Evolutionary conservation across 2,329 filamentous ascomycete species (phyloP), one percentile per base, ranked within the genome.

Genomic region (Ophiocordyceps camponoti-floridani): DNA sequence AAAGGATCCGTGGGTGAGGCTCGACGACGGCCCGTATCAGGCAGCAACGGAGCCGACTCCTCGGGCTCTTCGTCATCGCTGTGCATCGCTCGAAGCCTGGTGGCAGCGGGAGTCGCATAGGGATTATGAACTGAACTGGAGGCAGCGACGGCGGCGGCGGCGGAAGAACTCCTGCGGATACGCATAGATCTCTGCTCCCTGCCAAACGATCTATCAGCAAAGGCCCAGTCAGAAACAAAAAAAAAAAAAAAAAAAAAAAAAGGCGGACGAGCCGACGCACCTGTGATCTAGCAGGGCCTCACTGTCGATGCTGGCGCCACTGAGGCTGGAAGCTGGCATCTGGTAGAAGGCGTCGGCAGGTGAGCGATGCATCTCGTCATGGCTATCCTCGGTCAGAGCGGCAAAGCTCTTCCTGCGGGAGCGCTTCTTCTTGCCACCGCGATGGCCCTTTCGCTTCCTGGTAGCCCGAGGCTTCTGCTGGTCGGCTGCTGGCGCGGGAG

Each of bases 241-340:
- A n/a, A n/a, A n/a, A n/a, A n/a, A n/a, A n/a, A n/a, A n/a, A n/a
- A n/a, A n/a, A n/a, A n/a, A n/a, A n/a, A n/a, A n/a, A n/a, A n/a
- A n/a, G n/a, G n/a, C n/a, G n/a, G n/a, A n/a, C n/a, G n/a, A 5
- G 33, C 27, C 16, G 11, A 9, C 12, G 23, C 35, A 83, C 78
- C 86, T 76, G 61, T 96, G 89, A 62, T 96, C 89, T 16, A 96
- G 67, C 52, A 96, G 66, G 8, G 77, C 80, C 57, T 94, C 82
- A 59, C 87, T 95, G 52, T 95, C 89, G 50, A 96, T 67, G 60
- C 89, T 96, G 1, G 84, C 87, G 53, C 73, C 79, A 64, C 89
- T 96, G 50, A 79, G 57, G 57, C 83, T 85, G 41, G 66, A 62
- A 8, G 67, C 57, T 44, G 65, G 61, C 47, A 70, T 57, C 51